Evolutionary conservation across 352 stramenopile genomes (phyloP), one percentile per base, ranked within the genome.

Genomic region (Phytophthora ohioensis): DNA sequence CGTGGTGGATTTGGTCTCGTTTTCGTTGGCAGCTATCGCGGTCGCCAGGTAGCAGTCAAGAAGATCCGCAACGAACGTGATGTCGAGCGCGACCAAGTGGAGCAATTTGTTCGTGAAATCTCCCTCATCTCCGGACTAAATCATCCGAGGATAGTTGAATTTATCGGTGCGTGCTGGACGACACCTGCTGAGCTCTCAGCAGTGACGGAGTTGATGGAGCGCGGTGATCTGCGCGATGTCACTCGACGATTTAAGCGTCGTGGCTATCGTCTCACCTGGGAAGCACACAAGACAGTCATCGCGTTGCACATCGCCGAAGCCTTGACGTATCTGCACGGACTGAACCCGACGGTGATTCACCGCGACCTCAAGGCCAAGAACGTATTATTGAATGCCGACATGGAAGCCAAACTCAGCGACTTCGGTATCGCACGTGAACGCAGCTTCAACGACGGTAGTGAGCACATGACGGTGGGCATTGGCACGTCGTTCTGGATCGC

Each of bases 401-500:
- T 87, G 73, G 73, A 90, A 41, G 84, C 84, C 31, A 93, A 93
- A 45, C 68, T 93, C 17, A 92, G 82, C 36, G 85, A 93, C 69
- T 93, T 93, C 69, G 81, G 84, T 5, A 80, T 90, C 36, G 86
- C 82, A 1, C 81, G 84, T 2, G 77, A 89, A 57, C 73, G 76
- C 15, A 71, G 71, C 32, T 80, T 82, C 21, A 75, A 87, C 34
- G 80, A 87, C 53, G 76, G 81, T 41, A 78, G 59, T 36, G 81
- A 84, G 35, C 74, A 83, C 73, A 90, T 92, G 82, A 92, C 84
- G 0, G 68, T 77, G 7, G 84, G 81, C 38, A 85, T 92, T 42
- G 84, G 82, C 4, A 91, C 84, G 53, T 82, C 67, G 11, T 90
- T 90, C 65, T 92, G 84, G 84, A 91, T 91, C 34, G 84, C 84